Conservation (phyloP, 352 stramenopile species). For the Thraustochytrium sp. region DNA sequence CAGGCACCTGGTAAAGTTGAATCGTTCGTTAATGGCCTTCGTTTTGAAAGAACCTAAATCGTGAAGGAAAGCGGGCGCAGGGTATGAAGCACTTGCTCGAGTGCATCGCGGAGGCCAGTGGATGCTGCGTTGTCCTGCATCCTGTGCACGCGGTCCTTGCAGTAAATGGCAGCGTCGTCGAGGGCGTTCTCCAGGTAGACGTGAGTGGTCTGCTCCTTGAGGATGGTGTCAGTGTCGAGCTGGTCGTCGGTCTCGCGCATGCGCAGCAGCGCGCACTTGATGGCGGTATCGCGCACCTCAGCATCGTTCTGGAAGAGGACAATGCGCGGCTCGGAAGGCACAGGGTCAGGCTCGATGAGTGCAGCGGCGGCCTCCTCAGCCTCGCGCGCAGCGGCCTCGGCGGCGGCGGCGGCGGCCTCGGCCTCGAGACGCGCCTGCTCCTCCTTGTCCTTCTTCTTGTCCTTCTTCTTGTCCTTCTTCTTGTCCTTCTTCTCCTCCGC, state of each 20-base stretch:
- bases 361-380: neutral
- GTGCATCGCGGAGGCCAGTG: neutral
- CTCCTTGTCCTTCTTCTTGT: conserved; percentile 12
- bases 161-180: neutral
- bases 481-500: neutral
- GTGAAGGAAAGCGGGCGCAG: conserved; percentile 18
- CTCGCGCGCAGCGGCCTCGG: neutral
- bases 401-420: neutral
- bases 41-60: too few relatives aligned
- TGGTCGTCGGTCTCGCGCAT: neutral
- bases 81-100: neutral
- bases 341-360: neutral
- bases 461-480: neutral
- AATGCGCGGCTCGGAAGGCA: neutral
- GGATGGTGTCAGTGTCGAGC: neutral
- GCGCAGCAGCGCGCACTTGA: conserved; percentile 6
- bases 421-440: conserved; percentile 6
- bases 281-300: neutral
- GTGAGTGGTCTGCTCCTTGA: conserved; percentile 20
- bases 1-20: too few relatives aligned
- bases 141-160: neutral
- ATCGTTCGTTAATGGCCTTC: too few relatives aligned
- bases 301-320: conserved; percentile 20
- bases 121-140: neutral
- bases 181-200: conserved; percentile 23